These are phyloP conservation scores for Hymenotorrendiella dingleyae DNA, from an alignment of 2,329 filamentous ascomycete genomes.

Conservation along the genomic window DNA sequence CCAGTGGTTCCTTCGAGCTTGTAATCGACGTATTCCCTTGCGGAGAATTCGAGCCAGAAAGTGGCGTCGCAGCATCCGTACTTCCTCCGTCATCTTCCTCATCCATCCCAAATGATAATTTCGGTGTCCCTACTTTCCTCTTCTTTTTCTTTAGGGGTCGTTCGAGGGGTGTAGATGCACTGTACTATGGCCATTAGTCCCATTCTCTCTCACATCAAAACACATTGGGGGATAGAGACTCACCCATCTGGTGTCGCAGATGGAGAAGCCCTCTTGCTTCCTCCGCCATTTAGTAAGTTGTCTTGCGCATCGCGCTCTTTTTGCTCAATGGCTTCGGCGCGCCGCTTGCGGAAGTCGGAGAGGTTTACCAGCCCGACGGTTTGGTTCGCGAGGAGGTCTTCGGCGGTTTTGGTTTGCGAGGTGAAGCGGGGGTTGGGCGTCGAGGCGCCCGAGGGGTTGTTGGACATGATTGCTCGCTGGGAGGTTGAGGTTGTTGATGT, in stretches of 20 bases:
- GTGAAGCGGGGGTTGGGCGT: constrained; percentile 32
- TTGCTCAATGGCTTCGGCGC: constrained; percentile 87
- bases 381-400: constrained; percentile 31
- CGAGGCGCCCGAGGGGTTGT: constrained; percentile 22
- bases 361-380: constrained; percentile 81
- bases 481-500: too few relatives aligned
- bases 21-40: constrained; percentile 26
- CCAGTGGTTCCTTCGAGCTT: constrained; percentile 15
- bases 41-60: constrained; percentile 22
- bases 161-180: constrained; percentile 37
- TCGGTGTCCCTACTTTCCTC: constrained; percentile 40
- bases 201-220: constrained; percentile 1
- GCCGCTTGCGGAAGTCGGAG: constrained; percentile 91
- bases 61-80: constrained; percentile 33
- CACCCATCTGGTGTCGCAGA: constrained; percentile 51
- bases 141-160: constrained; percentile 37
- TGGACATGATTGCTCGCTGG: constrained; percentile 11
- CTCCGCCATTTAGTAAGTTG: constrained; percentile 39
- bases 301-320: constrained; percentile 78
- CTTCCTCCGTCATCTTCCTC: constrained; percentile 36
- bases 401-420: constrained; percentile 27
- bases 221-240: constrained; percentile 25
- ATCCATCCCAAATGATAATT: constrained; percentile 59
- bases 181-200: constrained; percentile 28
- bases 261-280: constrained; percentile 15